A percentile compares a stretch with the other conserved stretches of the same genome.
phyloP scores from a whole-genome alignment of 441 rosid species.

The Brassica hybrid region DNA sequence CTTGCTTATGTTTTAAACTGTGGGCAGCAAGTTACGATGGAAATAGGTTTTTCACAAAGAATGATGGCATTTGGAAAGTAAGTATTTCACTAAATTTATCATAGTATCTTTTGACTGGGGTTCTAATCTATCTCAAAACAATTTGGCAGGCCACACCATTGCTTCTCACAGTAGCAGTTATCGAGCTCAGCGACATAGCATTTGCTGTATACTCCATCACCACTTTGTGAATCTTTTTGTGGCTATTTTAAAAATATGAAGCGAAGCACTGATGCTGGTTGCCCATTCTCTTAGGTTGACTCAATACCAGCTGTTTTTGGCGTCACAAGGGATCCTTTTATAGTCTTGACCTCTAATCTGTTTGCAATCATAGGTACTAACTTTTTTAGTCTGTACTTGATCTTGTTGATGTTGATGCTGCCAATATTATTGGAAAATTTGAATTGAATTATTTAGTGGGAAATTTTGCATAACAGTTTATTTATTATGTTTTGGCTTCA shows the following conservation, averaged over 20 bases:
- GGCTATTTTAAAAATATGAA: conserved; percentile 17
- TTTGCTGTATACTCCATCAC: conserved; percentile 75
- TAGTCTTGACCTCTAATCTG: conserved; percentile 85
- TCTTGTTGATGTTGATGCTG: conserved; percentile 7
- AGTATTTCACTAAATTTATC: conserved; percentile 42
- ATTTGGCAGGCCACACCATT: conserved; percentile 98
- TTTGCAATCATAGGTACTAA: conserved; percentile 82
- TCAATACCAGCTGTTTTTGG: conserved; percentile 98
- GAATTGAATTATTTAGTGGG: conserved; percentile 1
- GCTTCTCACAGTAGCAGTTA: conserved; percentile 89
- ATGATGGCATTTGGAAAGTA: conserved; percentile 79
- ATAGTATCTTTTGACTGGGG: conserved; percentile 42
- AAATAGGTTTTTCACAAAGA: conserved; percentile 64
- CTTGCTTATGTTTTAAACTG: conserved; percentile 17
- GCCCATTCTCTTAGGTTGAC: conserved; percentile 67
- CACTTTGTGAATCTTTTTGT: conserved; percentile 38
- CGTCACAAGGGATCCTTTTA: conserved; percentile 91
- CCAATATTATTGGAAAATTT: neutral
- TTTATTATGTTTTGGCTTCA: conserved; percentile 24
- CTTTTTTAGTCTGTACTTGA: conserved; percentile 15
- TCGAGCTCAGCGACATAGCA: conserved; percentile 95
- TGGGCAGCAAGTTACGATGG: conserved; percentile 77
- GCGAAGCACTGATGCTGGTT: conserved; percentile 32
- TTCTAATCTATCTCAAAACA: conserved; percentile 67
- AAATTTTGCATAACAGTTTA: neutral